phyloP scores from a whole-genome alignment of 257 asterid species.

The Schizonepeta tenuifolia region DNA sequence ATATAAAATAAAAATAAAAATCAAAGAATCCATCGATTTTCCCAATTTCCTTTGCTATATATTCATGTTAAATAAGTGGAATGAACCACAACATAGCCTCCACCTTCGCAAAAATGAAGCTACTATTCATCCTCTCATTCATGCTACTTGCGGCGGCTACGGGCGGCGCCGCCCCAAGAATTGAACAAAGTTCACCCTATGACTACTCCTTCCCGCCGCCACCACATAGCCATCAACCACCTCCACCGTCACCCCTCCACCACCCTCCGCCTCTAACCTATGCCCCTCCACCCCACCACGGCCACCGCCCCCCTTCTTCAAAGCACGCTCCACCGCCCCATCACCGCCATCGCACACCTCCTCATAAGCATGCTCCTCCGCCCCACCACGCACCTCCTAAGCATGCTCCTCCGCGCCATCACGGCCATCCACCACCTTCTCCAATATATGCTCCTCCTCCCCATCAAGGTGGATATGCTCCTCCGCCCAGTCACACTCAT shows the following conservation, averaged over 20 bases:
- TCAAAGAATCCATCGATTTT: too few relatives aligned
- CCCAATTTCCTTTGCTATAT: neutral
- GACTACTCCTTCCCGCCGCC: neutral
- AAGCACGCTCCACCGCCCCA: neutral
- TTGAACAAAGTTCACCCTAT: neutral
- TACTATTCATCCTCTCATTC: neutral
- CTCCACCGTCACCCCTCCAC: neutral
- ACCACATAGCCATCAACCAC: neutral
- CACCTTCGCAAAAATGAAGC: slow-evolving; percentile 8
- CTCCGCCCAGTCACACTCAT: neutral
- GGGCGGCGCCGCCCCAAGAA: slow-evolving; percentile 10
- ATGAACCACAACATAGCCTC: neutral
- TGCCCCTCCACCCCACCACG: neutral
- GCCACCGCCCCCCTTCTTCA: too few relatives aligned
- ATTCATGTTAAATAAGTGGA: neutral
- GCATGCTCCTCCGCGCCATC: too few relatives aligned
- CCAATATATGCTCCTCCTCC: slow-evolving; percentile 1
- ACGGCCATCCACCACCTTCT: too few relatives aligned
- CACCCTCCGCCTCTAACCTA: neutral
- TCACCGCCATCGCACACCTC: neutral
- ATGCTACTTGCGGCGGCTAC: slow-evolving; percentile 20
- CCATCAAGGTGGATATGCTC: neutral
- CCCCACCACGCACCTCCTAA: neutral
- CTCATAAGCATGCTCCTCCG: neutral
- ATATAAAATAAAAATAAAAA: neutral